Evolutionary conservation across 2,329 filamentous ascomycete species (phyloP), one percentile per base, ranked within the genome.

Genomic region (Pyrenophora graminea): DNA sequence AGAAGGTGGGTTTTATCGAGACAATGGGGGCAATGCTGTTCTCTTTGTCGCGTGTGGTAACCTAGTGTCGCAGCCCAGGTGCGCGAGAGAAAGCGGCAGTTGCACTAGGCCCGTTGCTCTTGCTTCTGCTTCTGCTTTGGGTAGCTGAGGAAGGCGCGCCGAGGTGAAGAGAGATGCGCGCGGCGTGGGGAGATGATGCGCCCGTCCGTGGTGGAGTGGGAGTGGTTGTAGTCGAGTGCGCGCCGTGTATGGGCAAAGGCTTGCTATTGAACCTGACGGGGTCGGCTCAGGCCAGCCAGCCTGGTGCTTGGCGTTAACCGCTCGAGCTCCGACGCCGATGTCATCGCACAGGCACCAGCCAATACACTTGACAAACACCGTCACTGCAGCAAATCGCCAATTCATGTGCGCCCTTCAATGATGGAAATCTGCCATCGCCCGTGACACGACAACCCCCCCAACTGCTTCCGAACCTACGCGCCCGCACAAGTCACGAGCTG

Each of bases 11-110:
- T 44, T 50, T 44, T 44, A 48, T 61, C 58, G 62, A 61, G 52
- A 62, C 58, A 63, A 61, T 52, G 19, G 19, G 19, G 50, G 13
- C 10, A 30, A 30, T 30, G 50, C 27, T 23, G 8, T 43, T 43
- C 48, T 53, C 60, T 63, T 64, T 59, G 63, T 64, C 62, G 63
- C 63, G 62, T 64, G 55, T 21, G 19, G 19, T 21, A 3, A 44
- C 40, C 43, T 39, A 56, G 57, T 43, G 51, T 43, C 19, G 36
- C 15, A 45, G 33, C 8, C 19, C 19, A 46, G 55, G 43, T 47
- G 57, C 51, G 57, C 51, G 23, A 25, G 21, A 32, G 33, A 33
- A 39, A 39, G 39, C 32, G 15, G 45, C 48, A 44, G 36, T 41
- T 46, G 55, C 45, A 21, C 42, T 48, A n/a, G 13, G 13, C 27